A percentile compares a stretch with the other conserved stretches of the same genome.
Conservation (phyloP, 768 basidiomycete species). For the Hygrophorus pudorinus region DNA sequence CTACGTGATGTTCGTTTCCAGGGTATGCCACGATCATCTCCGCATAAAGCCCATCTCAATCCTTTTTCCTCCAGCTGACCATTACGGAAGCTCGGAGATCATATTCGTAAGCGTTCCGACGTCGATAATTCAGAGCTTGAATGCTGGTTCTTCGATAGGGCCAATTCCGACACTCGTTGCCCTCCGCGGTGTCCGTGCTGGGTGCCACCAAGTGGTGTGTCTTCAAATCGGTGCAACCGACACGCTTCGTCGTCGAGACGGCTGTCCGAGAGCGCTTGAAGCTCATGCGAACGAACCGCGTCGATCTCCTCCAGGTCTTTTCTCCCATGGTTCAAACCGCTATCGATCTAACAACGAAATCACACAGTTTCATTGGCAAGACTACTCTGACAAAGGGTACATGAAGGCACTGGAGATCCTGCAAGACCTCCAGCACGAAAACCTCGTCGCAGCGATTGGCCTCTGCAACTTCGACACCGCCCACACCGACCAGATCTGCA, state of each 20-base stretch:
- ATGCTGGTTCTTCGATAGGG: constrained; percentile 39
- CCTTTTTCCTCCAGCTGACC: constrained; percentile 48
- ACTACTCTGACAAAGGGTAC: constrained; percentile 43
- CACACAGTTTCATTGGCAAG: constrained; percentile 74
- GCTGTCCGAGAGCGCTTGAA: constrained; percentile 62
- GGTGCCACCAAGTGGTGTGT: constrained; percentile 87
- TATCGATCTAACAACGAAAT: constrained; percentile 1
- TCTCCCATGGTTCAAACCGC: constrained; percentile 6
- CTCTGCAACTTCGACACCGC: constrained; percentile 76
- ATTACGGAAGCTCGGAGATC: constrained; percentile 78
- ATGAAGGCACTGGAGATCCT: constrained; percentile 38
- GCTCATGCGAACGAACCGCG: constrained; percentile 46
- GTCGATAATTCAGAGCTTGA: neutral
- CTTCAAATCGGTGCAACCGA: constrained; percentile 43
- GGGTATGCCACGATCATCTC: neutral
- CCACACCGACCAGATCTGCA: constrained; percentile 72
- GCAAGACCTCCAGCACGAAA: constrained; percentile 47
- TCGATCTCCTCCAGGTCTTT: constrained; percentile 73
- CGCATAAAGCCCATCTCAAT: neutral
- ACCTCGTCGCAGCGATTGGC: constrained; percentile 55
- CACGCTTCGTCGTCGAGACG: constrained; percentile 47
- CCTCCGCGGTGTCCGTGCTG: constrained; percentile 33
- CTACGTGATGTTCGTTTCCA: neutral
- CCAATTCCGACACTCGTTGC: constrained; percentile 45
- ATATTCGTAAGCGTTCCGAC: constrained; percentile 47